A percentile compares a stretch with the other conserved stretches of the same genome.
phyloP scores from a whole-genome alignment of 768 basidiomycete species.

The Boletus patriciae region DNA sequence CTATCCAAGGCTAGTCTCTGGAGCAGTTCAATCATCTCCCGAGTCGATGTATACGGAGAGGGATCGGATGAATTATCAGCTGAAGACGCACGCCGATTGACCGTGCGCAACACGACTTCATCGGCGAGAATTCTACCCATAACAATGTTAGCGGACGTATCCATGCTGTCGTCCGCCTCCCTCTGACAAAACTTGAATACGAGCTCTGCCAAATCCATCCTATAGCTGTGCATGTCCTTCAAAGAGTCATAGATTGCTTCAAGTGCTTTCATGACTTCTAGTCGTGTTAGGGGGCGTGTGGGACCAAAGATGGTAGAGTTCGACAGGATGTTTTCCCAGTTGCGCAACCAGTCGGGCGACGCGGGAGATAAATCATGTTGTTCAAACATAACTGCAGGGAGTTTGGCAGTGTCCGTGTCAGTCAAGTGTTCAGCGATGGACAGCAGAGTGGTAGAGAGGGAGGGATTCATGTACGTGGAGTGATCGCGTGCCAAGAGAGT shows the following conservation, averaged over 20 bases:
- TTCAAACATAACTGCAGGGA: slow-evolving; percentile 62
- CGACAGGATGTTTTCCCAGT: slow-evolving; percentile 61
- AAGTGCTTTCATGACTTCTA: slow-evolving; percentile 57
- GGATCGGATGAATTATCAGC: slow-evolving; percentile 8
- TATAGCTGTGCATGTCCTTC: slow-evolving; percentile 66
- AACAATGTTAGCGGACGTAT: slow-evolving; percentile 32
- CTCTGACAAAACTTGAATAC: slow-evolving; percentile 52
- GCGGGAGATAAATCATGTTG: slow-evolving; percentile 71
- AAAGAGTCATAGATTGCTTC: slow-evolving; percentile 62
- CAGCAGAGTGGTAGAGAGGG: slow-evolving; percentile 62
- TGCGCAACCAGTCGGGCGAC: slow-evolving; percentile 66
- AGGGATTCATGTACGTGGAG: slow-evolving; percentile 54
- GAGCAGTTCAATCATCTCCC: slow-evolving; percentile 43
- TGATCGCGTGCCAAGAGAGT: slow-evolving; percentile 65
- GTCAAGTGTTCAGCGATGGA: slow-evolving; percentile 67
- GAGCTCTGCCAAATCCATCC: slow-evolving; percentile 53
- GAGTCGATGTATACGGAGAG: slow-evolving; percentile 22
- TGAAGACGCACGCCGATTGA: slow-evolving; percentile 37
- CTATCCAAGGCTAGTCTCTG: slow-evolving; percentile 38
- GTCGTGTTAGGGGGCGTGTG: slow-evolving; percentile 51
- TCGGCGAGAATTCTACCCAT: slow-evolving; percentile 66
- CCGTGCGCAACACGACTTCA: slow-evolving; percentile 58
- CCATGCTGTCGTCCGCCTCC: slow-evolving; percentile 29
- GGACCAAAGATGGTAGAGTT: slow-evolving; percentile 46
- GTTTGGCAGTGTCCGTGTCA: slow-evolving; percentile 62